These are phyloP conservation scores for Gonium pectorale DNA, from an alignment of 139 green algal genomes.

Conservation along the genomic window DNA sequence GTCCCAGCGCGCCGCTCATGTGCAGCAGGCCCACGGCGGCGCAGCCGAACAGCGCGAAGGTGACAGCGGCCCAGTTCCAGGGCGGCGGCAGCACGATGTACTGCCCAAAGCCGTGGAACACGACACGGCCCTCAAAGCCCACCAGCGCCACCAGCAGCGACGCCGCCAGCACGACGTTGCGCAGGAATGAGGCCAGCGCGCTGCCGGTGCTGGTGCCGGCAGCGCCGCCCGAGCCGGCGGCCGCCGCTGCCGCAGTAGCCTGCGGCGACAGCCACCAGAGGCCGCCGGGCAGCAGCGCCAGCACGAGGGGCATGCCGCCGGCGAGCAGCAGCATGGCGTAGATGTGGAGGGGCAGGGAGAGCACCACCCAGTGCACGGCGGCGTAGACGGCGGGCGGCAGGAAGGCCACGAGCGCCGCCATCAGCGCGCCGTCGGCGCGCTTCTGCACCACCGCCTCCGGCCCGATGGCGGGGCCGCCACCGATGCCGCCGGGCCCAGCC, in stretches of 20 bases:
- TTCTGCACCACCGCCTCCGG: conserved; percentile 63
- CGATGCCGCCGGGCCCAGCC: not conserved
- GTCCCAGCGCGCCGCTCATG: conserved; percentile 60
- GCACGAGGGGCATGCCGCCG: conserved; percentile 65
- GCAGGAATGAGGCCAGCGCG: conserved; percentile 52
- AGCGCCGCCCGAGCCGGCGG: too few species aligned
- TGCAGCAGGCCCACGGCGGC: conserved; percentile 72
- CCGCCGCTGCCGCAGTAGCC: too few species aligned
- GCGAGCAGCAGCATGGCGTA: conserved; percentile 84
- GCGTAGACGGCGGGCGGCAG: conserved; percentile 77
- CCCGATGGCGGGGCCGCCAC: conserved; percentile 7
- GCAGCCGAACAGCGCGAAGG: conserved; percentile 79
- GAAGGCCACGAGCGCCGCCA: conserved; percentile 64
- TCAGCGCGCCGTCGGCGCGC: conserved; percentile 60
- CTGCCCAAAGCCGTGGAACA: conserved; percentile 91
- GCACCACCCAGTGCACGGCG: conserved; percentile 69
- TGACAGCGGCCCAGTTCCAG: conserved; percentile 91
- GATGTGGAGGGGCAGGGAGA: conserved; percentile 70
- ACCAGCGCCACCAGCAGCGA: conserved; percentile 65
- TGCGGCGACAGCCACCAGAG: conserved; percentile 88
- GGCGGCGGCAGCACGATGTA: conserved; percentile 92
- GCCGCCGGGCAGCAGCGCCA: conserved; percentile 73
- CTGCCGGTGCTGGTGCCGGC: too few species aligned
- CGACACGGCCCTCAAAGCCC: conserved; percentile 89
- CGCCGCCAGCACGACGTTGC: conserved; percentile 22